phyloP scores from a whole-genome alignment of 164 flowering plant species.

The Macadamia integrifolia region DNA sequence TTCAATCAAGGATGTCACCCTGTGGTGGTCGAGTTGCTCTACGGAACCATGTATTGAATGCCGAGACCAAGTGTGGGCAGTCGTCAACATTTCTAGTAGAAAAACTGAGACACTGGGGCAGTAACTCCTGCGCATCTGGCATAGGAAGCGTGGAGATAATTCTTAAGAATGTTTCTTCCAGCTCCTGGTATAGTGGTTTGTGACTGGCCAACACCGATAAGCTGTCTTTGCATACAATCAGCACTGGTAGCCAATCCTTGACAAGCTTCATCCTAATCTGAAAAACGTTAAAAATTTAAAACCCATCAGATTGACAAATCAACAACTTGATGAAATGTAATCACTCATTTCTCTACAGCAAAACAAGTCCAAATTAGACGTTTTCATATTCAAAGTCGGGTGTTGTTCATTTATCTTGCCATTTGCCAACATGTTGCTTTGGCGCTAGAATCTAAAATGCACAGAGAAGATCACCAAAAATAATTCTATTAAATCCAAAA shows the following conservation, averaged over 20 bases:
- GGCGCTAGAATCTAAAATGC: too few species aligned
- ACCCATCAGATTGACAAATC: too few species aligned
- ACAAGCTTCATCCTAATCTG: slow-evolving; percentile 88
- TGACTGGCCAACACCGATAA: slow-evolving; percentile 34
- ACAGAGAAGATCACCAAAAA: too few species aligned
- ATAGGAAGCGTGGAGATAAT: slow-evolving; percentile 87
- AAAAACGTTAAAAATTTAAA: slow-evolving; percentile 2
- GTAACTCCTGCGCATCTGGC: slow-evolving; percentile 66
- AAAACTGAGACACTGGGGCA: slow-evolving; percentile 85
- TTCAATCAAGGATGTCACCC: neutral
- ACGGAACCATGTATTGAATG: slow-evolving; percentile 93
- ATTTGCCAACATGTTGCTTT: too few species aligned
- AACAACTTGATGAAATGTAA: too few species aligned
- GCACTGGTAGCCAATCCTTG: slow-evolving; percentile 88
- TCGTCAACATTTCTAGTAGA: slow-evolving; percentile 85
- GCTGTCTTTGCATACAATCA: slow-evolving; percentile 65
- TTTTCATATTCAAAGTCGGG: too few species aligned
- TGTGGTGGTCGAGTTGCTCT: slow-evolving; percentile 54
- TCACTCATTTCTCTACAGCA: too few species aligned
- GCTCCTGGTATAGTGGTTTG: slow-evolving; percentile 51
- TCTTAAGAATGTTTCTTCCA: slow-evolving; percentile 72
- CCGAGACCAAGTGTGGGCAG: slow-evolving; percentile 76
- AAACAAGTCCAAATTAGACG: too few species aligned
- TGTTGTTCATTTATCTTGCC: too few species aligned
- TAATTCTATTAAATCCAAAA: too few species aligned